Evolutionary conservation across 140 eudicot genomes (phyloP).

Genomic region (Artemisia princeps): DNA sequence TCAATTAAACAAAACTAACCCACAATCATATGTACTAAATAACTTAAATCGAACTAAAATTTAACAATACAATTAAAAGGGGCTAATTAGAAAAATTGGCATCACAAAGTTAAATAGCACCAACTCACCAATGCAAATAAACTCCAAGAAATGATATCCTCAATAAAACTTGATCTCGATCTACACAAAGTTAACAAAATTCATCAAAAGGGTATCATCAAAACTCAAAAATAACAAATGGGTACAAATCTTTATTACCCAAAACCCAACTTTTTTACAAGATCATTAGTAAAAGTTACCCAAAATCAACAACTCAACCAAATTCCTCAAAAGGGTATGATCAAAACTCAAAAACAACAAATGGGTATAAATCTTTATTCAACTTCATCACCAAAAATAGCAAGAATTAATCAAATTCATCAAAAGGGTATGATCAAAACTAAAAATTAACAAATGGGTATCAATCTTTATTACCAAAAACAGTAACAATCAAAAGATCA

Average conservation of each 20-base stretch:
- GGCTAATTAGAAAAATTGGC: slow-evolving; percentile 9
- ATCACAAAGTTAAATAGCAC: not conserved
- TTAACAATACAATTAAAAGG: not conserved
- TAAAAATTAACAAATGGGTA: not conserved
- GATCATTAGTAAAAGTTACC: not conserved
- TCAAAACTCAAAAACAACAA: slow-evolving; percentile 16
- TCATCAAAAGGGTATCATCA: slow-evolving; percentile 9
- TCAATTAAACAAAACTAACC: too few species aligned
- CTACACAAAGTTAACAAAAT: slow-evolving; percentile 18
- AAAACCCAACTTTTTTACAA: not conserved
- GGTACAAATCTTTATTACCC: slow-evolving; percentile 15
- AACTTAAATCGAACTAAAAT: too few species aligned
- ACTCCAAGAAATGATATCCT: slow-evolving; percentile 1
- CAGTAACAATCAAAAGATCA: slow-evolving; percentile 1
- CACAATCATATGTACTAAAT: too few species aligned
- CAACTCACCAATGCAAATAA: slow-evolving; percentile 25
- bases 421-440: not conserved
- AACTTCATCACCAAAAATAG: slow-evolving; percentile 6
- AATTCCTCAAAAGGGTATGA: slow-evolving; percentile 14
- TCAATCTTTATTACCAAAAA: not conserved
- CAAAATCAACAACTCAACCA: slow-evolving; percentile 5
- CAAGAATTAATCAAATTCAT: not conserved
- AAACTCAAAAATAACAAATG: slow-evolving; percentile 18
- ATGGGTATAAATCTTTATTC: slow-evolving; percentile 8
- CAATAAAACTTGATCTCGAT: slow-evolving; percentile 31